These are phyloP conservation scores for Didymella segeticola DNA, from an alignment of 2,329 filamentous ascomycete species.

Conservation along the genomic window DNA sequence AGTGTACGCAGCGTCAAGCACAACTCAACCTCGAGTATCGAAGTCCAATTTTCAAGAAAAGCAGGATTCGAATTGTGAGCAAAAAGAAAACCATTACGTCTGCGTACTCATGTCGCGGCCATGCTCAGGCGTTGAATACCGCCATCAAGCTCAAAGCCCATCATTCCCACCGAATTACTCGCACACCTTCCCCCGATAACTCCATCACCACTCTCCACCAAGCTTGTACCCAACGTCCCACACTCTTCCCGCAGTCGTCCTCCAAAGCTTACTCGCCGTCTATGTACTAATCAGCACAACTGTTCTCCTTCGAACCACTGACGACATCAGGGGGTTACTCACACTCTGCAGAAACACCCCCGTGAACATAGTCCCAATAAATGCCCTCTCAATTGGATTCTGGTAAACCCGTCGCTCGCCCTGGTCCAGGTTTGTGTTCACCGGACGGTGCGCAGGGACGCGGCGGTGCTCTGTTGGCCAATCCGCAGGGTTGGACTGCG, in stretches of 20 bases:
- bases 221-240: conserved; percentile 60
- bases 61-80: too few relatives aligned
- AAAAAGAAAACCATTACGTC: too few relatives aligned
- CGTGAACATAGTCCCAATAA: conserved; percentile 60
- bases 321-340: conserved; percentile 25
- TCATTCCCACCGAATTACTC: neutral
- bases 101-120: too few relatives aligned
- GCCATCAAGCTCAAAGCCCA: neutral
- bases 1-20: neutral
- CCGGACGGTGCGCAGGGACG: conserved; percentile 56
- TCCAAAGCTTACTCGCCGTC: conserved; percentile 57
- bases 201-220: conserved; percentile 59
- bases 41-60: too few relatives aligned
- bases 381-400: conserved; percentile 55
- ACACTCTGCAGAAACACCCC: conserved; percentile 56
- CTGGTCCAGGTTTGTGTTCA: conserved; percentile 53
- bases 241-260: conserved; percentile 57
- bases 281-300: conserved; percentile 21
- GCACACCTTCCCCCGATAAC: too few relatives aligned
- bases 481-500: conserved; percentile 38
- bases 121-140: too few relatives aligned
- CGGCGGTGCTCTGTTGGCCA: conserved; percentile 59
- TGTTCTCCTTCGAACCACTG: too few relatives aligned
- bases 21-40: too few relatives aligned
- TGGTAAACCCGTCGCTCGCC: conserved; percentile 53